phyloP scores from a whole-genome alignment of 2,329 filamentous ascomycete genomes.

The Aspergillus brasiliensis region DNA sequence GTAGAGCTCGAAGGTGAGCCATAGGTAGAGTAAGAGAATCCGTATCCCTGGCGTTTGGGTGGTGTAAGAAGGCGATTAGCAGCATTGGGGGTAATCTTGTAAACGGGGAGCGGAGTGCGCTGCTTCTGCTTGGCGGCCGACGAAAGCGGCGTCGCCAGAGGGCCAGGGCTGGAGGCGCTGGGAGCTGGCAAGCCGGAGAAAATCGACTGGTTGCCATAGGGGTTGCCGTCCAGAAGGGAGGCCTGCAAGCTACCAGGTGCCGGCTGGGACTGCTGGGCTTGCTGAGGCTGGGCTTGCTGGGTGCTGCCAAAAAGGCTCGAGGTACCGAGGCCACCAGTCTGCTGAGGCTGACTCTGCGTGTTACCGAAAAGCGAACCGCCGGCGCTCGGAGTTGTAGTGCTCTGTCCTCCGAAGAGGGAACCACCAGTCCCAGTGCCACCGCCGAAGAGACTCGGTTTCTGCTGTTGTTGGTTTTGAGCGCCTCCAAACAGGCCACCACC shows the following conservation, averaged over 20 bases:
- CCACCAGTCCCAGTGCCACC: constrained; percentile 47
- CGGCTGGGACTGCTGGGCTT: constrained; percentile 48
- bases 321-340: constrained; percentile 33
- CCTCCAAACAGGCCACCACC: constrained; percentile 47
- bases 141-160: constrained; percentile 85
- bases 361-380: constrained; percentile 63
- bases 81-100: constrained; percentile 81
- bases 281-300: constrained; percentile 56
- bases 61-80: constrained; percentile 80
- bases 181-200: constrained; percentile 72
- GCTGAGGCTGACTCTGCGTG: constrained; percentile 39
- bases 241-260: constrained; percentile 63
- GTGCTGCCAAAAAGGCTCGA: constrained; percentile 57
- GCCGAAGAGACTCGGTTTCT: constrained; percentile 60
- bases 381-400: constrained; percentile 26
- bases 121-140: constrained; percentile 75
- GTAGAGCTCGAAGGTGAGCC: constrained; percentile 73
- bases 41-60: constrained; percentile 78
- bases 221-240: constrained; percentile 79
- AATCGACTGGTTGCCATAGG: constrained; percentile 85
- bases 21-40: constrained; percentile 91
- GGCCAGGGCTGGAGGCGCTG: constrained; percentile 72
- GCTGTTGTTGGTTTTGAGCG: constrained; percentile 53
- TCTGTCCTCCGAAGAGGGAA: constrained; percentile 50
- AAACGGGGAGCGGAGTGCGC: constrained; percentile 77